These are phyloP conservation scores for Neckera pumila DNA, from an alignment of 225 moss, liverwort and hornwort species.

Conservation along the genomic window DNA sequence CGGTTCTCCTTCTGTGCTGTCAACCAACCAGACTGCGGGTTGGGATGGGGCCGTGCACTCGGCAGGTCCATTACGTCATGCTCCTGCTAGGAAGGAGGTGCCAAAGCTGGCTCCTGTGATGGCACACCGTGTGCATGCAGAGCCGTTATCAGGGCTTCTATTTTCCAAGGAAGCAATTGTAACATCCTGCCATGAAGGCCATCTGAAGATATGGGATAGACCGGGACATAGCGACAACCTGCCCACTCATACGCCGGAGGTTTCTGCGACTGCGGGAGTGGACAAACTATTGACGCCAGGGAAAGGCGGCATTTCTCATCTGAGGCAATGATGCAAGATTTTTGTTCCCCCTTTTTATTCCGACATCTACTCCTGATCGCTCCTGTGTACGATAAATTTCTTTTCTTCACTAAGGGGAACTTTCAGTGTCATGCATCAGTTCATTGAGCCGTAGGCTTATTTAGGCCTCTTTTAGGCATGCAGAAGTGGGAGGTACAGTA, in stretches of 20 bases:
- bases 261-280: constrained; percentile 38
- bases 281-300: constrained; percentile 54
- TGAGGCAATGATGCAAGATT: constrained; percentile 63
- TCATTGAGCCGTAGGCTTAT: constrained; percentile 13
- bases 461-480: not conserved
- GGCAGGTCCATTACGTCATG: constrained; percentile 63
- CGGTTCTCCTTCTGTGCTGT: constrained; percentile 58
- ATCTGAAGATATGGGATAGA: constrained; percentile 98
- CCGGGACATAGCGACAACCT: constrained; percentile 61
- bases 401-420: not conserved
- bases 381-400: constrained; percentile 24
- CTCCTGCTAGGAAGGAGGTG: constrained; percentile 92
- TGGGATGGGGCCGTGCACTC: constrained; percentile 64
- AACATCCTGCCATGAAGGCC: constrained; percentile 94
- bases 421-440: not conserved
- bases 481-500: not conserved
- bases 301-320: constrained; percentile 74
- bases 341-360: not conserved
- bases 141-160: constrained; percentile 81
- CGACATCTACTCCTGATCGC: not conserved
- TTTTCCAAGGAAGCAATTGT: constrained; percentile 94
- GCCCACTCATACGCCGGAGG: constrained; percentile 35
- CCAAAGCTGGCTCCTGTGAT: constrained; percentile 96
- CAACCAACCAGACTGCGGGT: constrained; percentile 44
- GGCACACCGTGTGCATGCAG: constrained; percentile 96